These are phyloP conservation scores for Ramaria rubella DNA, from an alignment of 768 basidiomycete genomes.

Conservation along the genomic window DNA sequence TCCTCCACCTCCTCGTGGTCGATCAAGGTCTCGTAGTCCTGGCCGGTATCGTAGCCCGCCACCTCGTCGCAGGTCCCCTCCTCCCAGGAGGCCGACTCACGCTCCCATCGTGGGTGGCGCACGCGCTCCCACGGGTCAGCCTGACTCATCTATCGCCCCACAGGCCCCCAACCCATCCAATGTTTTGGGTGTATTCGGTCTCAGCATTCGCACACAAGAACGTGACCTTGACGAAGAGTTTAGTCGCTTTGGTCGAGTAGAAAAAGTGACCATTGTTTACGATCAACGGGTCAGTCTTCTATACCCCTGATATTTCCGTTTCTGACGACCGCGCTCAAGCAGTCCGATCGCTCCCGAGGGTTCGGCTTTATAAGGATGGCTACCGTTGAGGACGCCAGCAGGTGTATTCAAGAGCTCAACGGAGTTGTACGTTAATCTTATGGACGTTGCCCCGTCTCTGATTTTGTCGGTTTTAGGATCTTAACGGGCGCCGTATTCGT, in stretches of 20 bases:
- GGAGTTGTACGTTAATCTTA: conserved; percentile 53
- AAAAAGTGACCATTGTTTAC: conserved; percentile 95
- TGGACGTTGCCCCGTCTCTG: neutral
- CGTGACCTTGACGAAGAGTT: conserved; percentile 95
- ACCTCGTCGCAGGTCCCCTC: conserved; percentile 49
- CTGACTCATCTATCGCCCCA: conserved; percentile 24
- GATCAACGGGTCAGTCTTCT: conserved; percentile 77
- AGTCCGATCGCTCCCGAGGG: conserved; percentile 94
- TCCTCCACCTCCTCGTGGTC: conserved; percentile 40
- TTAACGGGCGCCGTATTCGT: conserved; percentile 93
- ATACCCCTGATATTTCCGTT: neutral
- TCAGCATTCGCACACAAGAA: conserved; percentile 91
- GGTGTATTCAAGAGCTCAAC: conserved; percentile 87
- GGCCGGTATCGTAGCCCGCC: conserved; percentile 57
- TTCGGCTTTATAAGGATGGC: conserved; percentile 98
- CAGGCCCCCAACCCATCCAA: conserved; percentile 84
- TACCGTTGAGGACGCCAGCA: conserved; percentile 76
- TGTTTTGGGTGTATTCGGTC: conserved; percentile 96
- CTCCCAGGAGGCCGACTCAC: conserved; percentile 59
- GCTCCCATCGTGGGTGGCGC: conserved; percentile 60
- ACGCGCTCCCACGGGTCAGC: conserved; percentile 1
- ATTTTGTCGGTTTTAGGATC: conserved; percentile 45
- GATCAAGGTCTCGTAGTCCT: conserved; percentile 72
- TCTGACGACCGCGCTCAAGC: conserved; percentile 14
- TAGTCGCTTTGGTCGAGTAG: conserved; percentile 77